phyloP scores from a whole-genome alignment of 192 early-diverging fungal genomes.

The Endogone sp. region DNA sequence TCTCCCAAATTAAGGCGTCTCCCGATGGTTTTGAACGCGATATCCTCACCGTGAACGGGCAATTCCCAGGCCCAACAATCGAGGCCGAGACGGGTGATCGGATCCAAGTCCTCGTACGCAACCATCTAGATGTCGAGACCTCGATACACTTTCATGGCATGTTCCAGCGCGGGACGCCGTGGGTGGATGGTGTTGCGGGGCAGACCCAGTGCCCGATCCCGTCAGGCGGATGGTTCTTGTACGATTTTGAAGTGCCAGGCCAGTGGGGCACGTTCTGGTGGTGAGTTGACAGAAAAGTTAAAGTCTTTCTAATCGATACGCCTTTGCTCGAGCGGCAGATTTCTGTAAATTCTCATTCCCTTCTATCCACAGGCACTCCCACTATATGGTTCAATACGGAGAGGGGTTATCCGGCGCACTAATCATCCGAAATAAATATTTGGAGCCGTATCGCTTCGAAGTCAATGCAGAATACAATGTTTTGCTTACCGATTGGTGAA shows the following conservation, averaged over 20 bases:
- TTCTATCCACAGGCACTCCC: slow-evolving; percentile 20
- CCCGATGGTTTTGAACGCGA: slow-evolving; percentile 10
- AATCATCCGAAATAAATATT: slow-evolving; percentile 42
- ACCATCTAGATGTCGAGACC: slow-evolving; percentile 31
- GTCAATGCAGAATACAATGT: background rate
- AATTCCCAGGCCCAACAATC: slow-evolving; percentile 54
- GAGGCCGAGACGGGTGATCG: slow-evolving; percentile 43
- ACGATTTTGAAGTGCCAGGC: slow-evolving; percentile 40
- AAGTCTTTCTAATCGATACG: too few species aligned
- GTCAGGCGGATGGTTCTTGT: slow-evolving; percentile 35
- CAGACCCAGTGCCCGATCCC: slow-evolving; percentile 52
- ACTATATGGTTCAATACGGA: slow-evolving; percentile 35
- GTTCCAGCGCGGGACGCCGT: slow-evolving; percentile 29
- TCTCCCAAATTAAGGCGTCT: background rate
- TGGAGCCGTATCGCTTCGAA: background rate
- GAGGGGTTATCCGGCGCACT: slow-evolving; percentile 58
- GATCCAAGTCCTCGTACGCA: slow-evolving; percentile 39
- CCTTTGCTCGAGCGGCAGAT: too few species aligned
- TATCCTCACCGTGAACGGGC: slow-evolving; percentile 22
- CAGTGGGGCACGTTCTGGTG: slow-evolving; percentile 42
- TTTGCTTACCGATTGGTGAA: background rate
- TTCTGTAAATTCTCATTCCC: background rate
- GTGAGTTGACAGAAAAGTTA: too few species aligned
- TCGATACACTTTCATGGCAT: slow-evolving; percentile 8
- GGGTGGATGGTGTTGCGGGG: slow-evolving; percentile 47